Conservation (phyloP, 23 red algal genomes). For the Gracilaria domingensis region DNA sequence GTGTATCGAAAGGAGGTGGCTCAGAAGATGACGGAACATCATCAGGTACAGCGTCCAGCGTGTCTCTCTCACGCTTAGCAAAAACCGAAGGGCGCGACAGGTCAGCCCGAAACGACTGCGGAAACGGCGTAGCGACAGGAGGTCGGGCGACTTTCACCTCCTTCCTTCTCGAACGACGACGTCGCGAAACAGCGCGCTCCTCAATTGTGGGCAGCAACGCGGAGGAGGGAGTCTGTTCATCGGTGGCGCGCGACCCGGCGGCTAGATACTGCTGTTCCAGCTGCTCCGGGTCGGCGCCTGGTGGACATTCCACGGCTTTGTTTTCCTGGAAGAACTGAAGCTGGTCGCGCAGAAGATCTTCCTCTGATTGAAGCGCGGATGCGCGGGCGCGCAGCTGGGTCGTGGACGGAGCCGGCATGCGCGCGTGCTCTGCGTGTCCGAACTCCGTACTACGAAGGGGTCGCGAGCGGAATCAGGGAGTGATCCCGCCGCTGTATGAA, state of each 20-base stretch:
- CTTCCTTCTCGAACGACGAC: background rate
- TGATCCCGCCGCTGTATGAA: too few species aligned
- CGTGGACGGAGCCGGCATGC: constrained; percentile 12
- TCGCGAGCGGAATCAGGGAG: too few species aligned
- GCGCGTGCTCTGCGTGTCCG: too few species aligned
- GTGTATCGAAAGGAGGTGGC: background rate
- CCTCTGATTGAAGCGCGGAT: background rate
- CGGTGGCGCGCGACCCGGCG: constrained; percentile 3
- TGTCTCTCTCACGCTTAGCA: background rate
- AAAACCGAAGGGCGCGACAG: background rate
- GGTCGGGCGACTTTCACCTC: background rate
- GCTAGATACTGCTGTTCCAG: constrained; percentile 34
- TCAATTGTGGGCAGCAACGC: constrained; percentile 29
- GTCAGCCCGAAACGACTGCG: background rate
- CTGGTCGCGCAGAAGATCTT: constrained; percentile 27
- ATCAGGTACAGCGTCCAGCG: background rate
- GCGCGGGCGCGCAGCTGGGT: constrained; percentile 4
- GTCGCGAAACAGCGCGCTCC: constrained; percentile 26
- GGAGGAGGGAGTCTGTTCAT: constrained; percentile 1
- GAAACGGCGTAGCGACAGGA: background rate
- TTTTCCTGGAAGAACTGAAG: constrained; percentile 12
- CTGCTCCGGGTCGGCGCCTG: background rate
- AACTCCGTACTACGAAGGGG: too few species aligned
- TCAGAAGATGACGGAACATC: background rate
- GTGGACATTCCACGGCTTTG: background rate